Base-by-base conservation (phyloP, 768 basidiomycete species). In the Thelephora ganbajun region DNA sequence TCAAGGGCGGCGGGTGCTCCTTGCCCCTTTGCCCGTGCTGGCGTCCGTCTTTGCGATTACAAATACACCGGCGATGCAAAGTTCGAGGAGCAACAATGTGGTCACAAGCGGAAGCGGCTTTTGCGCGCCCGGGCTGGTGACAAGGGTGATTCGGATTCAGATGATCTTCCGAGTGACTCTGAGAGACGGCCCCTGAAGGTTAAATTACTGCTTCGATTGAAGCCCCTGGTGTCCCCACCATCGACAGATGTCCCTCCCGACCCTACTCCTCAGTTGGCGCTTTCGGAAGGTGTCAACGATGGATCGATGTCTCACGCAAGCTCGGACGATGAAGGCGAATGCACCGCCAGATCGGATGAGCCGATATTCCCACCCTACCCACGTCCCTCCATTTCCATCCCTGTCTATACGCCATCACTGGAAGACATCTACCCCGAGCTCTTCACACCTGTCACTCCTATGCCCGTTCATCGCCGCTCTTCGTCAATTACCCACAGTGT, bases 1-100 rank as follows among this genome's bases (percentile, higher is more conserved):
- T 79, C 77, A 59, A 74, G 76, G 54, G 81, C 80, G 14, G 77
- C 83, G 7, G 85, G 85, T 44, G 73, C 78, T 5, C 76, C 79
- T 0, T 87, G 84, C 62, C 84, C 84, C 4, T 88, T 88, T 59
- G 66, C 79, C 5, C 70, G 77, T 49, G 79, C 74, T 1, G 82
- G 83, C n/a, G 80, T 88, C 44, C 70, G 77, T 34, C 70, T 84
- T 2, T 80, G 74, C 59, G 77, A 85, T 41, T 83, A 83, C 59
- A 68, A 66, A 16, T 74, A 77, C 57, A 66, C 69, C 49, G 72
- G 72, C 33, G 61, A 33, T 60, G 60, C 48, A 46, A 59, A 33
- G 39, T 53, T 37, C 51, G 59, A 33, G 48, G 63, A 51, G 53
- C 62, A 49, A 44, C 68, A 64, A 48, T 70, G 67, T 49, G 71